Base-by-base conservation (phyloP, 148 eudicot genomes). In the Silene conica region DNA sequence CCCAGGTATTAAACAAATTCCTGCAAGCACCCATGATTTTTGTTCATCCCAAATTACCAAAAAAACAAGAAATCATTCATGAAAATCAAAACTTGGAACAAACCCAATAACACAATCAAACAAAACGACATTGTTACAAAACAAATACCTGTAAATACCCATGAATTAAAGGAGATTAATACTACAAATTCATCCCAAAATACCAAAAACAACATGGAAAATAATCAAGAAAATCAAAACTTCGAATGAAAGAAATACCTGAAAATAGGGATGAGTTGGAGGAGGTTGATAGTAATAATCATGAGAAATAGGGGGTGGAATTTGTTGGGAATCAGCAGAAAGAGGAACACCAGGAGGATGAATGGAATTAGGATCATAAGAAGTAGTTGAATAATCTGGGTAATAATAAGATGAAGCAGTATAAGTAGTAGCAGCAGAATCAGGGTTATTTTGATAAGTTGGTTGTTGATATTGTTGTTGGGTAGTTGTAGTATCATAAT, bases 341-440 rank as follows among this genome's bases (percentile, higher is more conserved):
- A 85, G 41, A 11, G 85, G 82, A 65, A 82, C 82, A 45, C 86
- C 88, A 63, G 88, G 86, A 50, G 86, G 81, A 48, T 78, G 81
- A 78, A 78, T 57, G 3, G 34, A 72, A 72, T 67, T 60, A 45
- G 82, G 80, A 48, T 80, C 81, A 54, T 75, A 70, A 3, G 75
- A 59, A 71, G 41, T 16, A 7, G 78, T 31, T 31, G 34, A 11
- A 76, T 85, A 82, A 82, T 78, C 77, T 54, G 75, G 80, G 64
- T 83, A 58, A 78, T 80, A 82, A 78, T 80, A 82, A 11, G 43
- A 79, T 14, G 81, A 70, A 60, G 71, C 38, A 74, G 71, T 65
- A 48, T 73, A 78, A 54, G 73, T 38, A 14, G 50, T 9, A 7
- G 69, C n/a, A 16, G 82, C 74, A 31, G 77, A 69, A 73, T 78